phyloP scores from a whole-genome alignment of 1,284 basidiomycete genomes.

The Sparassis latifolia region DNA sequence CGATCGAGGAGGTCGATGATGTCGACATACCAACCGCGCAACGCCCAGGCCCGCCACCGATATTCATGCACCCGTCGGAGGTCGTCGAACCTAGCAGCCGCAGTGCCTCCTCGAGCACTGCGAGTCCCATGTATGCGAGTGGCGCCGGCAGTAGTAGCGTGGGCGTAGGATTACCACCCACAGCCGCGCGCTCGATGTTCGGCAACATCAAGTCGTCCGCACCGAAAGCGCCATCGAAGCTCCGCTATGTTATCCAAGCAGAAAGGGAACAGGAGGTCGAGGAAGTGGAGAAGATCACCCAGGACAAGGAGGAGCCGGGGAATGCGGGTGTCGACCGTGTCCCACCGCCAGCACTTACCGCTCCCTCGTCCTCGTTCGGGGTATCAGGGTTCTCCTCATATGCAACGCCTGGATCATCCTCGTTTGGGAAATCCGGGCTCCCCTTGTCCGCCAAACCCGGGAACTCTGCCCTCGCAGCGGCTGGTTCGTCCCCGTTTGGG shows the following conservation, averaged over 20 bases:
- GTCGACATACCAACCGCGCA: conserved; percentile 18
- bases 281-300: not conserved
- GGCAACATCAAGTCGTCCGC: conserved; percentile 34
- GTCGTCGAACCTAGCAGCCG: conserved; percentile 32
- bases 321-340: not conserved
- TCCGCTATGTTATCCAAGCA: conserved; percentile 46
- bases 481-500: not conserved
- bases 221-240: conserved; percentile 68
- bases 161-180: not conserved
- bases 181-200: conserved; percentile 13
- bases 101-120: conserved; percentile 11
- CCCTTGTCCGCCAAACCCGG: no score
- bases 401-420: no score
- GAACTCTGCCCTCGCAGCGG: not conserved
- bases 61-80: conserved; percentile 27
- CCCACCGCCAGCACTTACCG: not conserved
- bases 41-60: conserved; percentile 1
- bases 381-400: no score
- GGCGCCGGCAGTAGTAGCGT: not conserved
- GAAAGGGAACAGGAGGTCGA: conserved; percentile 23
- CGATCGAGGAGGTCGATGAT: conserved; percentile 28
- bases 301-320: no score
- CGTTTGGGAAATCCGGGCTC: no score
- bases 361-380: not conserved
- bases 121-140: not conserved